Evolutionary conservation across 495 filamentous ascomycete genomes (phyloP).

Genomic region (Parathielavia appendiculata): DNA sequence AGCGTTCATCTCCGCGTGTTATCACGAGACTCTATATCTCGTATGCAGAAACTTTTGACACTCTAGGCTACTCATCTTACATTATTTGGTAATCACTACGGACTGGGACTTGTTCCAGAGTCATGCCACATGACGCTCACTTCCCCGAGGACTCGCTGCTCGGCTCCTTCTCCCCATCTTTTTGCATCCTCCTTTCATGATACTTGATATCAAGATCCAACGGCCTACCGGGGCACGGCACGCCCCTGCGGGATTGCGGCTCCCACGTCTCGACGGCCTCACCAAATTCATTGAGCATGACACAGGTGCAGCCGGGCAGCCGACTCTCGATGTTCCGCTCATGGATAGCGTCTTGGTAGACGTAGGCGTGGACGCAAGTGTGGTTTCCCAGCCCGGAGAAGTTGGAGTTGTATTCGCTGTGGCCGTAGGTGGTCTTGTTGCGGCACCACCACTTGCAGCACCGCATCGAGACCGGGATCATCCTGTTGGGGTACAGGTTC

Average conservation of each 20-base stretch:
- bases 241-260: not conserved
- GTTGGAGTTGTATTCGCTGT: not conserved
- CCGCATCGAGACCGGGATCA: not conserved
- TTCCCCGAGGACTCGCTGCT: not conserved
- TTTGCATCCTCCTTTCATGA: not conserved
- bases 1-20: too few relatives aligned
- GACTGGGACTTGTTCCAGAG: too few relatives aligned
- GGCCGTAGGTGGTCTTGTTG: not conserved
- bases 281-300: not conserved
- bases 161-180: not conserved
- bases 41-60: too few relatives aligned
- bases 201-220: conserved; percentile 1
- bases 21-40: too few relatives aligned
- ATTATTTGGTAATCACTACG: too few relatives aligned
- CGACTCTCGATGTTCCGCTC: not conserved
- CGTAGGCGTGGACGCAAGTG: not conserved
- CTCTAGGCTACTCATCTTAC: too few relatives aligned
- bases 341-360: not conserved
- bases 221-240: not conserved
- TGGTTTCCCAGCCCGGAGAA: not conserved
- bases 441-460: not conserved
- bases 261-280: not conserved
- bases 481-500: not conserved
- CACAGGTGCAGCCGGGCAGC: not conserved
- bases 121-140: too few relatives aligned